These are phyloP conservation scores for Vitis vinifera DNA, from an alignment of 164 flowering plant genomes.

Conservation along the genomic window DNA sequence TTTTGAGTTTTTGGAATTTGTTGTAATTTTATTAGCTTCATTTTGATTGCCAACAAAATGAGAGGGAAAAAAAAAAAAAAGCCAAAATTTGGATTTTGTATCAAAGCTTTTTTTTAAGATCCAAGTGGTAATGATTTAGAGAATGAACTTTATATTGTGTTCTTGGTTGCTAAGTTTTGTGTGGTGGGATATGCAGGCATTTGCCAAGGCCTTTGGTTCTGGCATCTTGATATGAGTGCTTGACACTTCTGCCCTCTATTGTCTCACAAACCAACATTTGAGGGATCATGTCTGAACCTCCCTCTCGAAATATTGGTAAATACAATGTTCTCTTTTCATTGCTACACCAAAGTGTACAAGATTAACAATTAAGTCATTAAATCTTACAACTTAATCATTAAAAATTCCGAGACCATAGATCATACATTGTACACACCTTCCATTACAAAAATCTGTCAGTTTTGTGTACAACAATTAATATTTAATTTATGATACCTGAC, in stretches of 20 bases:
- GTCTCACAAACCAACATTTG: background rate
- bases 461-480: too few species aligned
- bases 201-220: constrained; percentile 5
- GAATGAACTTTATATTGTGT: background rate
- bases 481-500: background rate
- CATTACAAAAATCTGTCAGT: background rate
- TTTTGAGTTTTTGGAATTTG: background rate
- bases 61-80: too few species aligned
- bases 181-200: constrained; percentile 16
- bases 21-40: background rate
- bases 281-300: constrained; percentile 23
- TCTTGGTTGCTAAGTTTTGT: background rate
- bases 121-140: too few species aligned
- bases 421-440: too few species aligned
- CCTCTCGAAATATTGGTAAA: constrained; percentile 26
- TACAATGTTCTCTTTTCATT: too few species aligned
- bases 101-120: too few species aligned
- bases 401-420: too few species aligned
- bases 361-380: too few species aligned
- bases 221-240: constrained; percentile 20
- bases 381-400: too few species aligned
- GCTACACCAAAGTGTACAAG: too few species aligned
- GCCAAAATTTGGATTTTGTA: too few species aligned
- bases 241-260: constrained; percentile 17
- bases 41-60: background rate